Conservation (phyloP, 768 basidiomycete species). For the Lenzites betulinus region DNA sequence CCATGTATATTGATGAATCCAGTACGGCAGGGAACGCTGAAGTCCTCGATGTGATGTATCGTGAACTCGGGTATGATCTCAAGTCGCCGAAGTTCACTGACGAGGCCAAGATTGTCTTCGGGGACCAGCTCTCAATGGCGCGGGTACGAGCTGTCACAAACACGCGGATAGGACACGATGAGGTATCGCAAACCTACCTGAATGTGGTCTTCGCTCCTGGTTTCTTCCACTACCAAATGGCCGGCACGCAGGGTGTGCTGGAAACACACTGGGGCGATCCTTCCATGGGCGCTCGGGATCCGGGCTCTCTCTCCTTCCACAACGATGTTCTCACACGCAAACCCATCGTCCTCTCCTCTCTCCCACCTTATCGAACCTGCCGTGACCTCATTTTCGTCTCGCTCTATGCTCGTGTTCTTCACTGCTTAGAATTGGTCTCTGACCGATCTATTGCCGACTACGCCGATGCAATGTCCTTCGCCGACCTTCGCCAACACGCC, state of each 20-base stretch:
- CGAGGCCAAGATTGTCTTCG: constrained; percentile 21
- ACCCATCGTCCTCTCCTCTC: constrained; percentile 39
- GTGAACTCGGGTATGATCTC: constrained; percentile 25
- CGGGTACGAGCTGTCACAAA: constrained; percentile 32
- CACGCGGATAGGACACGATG: constrained; percentile 33
- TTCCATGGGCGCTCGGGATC: too few relatives aligned
- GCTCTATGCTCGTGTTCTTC: constrained; percentile 37
- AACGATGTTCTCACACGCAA: constrained; percentile 37
- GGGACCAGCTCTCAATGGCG: constrained; percentile 41
- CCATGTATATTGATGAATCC: constrained; percentile 41
- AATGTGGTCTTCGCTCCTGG: constrained; percentile 35
- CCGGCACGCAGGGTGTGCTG: constrained; percentile 31
- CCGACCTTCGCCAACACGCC: constrained; percentile 24
- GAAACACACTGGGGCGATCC: constrained; percentile 36
- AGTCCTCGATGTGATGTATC: constrained; percentile 32
- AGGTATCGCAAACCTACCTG: constrained; percentile 26
- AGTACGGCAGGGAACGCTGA: constrained; percentile 38
- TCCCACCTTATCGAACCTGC: constrained; percentile 37
- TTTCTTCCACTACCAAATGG: constrained; percentile 40
- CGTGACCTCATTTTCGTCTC: constrained; percentile 40
- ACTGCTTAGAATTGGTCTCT: constrained; percentile 36
- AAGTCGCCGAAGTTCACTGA: neutral
- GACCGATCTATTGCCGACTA: constrained; percentile 26
- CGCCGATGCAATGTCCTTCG: constrained; percentile 16
- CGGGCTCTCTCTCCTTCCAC: constrained; percentile 36